phyloP scores from a whole-genome alignment of 768 basidiomycete species.

The Naganishia kalamii region DNA sequence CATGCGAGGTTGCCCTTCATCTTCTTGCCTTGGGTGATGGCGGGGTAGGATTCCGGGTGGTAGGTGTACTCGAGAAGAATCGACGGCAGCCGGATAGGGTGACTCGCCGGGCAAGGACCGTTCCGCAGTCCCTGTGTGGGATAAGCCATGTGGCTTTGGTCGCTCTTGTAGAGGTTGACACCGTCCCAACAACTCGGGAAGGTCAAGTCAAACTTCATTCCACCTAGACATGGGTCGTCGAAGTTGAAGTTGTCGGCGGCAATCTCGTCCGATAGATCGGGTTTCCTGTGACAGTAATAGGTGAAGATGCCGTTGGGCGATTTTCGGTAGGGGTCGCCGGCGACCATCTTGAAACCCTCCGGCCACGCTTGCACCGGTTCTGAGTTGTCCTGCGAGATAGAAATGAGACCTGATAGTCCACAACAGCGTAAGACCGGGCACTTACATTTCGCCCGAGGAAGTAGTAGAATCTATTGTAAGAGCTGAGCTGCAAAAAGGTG shows the following conservation, averaged over 20 bases:
- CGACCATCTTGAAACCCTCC: slow-evolving; percentile 32
- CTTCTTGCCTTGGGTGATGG: slow-evolving; percentile 8
- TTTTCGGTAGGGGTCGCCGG: slow-evolving; percentile 27
- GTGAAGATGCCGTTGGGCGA: not conserved
- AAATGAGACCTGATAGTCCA: slow-evolving; percentile 9
- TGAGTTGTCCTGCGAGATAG: slow-evolving; percentile 16
- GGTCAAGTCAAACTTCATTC: slow-evolving; percentile 35
- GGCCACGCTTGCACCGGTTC: slow-evolving; percentile 28
- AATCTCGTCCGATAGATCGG: not conserved
- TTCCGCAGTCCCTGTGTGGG: slow-evolving; percentile 17
- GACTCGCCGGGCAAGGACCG: slow-evolving; percentile 31
- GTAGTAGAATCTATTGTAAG: slow-evolving; percentile 11
- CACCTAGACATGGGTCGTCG: slow-evolving; percentile 25
- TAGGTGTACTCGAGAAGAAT: slow-evolving; percentile 40
- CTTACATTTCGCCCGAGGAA: slow-evolving; percentile 12
- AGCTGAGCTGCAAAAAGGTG: not conserved
- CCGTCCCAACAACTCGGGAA: slow-evolving; percentile 44
- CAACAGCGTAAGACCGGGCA: not conserved
- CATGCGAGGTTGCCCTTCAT: slow-evolving; percentile 34
- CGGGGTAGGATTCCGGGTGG: slow-evolving; percentile 27
- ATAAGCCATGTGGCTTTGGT: slow-evolving; percentile 36
- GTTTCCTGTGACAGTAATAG: slow-evolving; percentile 4
- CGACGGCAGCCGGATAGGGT: slow-evolving; percentile 38
- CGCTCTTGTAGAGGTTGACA: slow-evolving; percentile 35
- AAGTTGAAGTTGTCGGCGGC: slow-evolving; percentile 33